Percentiles rank a stretch among this genome's conserved stretches.
These are phyloP conservation scores for Glomus cerebriforme DNA, from an alignment of 192 early-diverging fungal species.

Conservation along the genomic window DNA sequence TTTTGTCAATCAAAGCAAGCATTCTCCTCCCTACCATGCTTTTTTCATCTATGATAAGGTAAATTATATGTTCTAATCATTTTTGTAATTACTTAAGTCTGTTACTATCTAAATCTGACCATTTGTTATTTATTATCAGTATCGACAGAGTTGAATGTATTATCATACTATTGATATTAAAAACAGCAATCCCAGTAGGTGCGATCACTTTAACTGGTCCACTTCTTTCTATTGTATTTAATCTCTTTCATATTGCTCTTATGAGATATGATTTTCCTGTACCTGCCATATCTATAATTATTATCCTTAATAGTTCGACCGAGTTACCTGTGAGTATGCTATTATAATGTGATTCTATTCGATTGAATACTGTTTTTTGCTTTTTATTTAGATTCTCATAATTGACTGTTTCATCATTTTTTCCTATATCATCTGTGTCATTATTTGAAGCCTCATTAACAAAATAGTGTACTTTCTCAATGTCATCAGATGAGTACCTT, in stretches of 20 bases:
- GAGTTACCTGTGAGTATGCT: not conserved
- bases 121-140: no score
- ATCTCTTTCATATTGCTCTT: not conserved
- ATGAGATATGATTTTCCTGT: not conserved
- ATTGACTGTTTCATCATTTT: not conserved
- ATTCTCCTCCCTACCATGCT: no score
- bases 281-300: not conserved
- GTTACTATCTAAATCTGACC: no score
- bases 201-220: not conserved
- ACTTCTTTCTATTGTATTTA: not conserved
- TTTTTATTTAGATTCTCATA: not conserved
- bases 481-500: not conserved
- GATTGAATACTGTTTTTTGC: not conserved
- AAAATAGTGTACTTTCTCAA: not conserved
- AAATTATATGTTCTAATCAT: no score
- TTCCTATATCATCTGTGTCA: not conserved
- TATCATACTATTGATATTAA: not conserved
- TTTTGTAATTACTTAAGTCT: no score
- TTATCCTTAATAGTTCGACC: not conserved
- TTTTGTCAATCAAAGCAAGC: no score
- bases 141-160: no score
- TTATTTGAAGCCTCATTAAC: not conserved
- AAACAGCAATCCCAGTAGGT: not conserved
- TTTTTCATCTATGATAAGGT: no score
- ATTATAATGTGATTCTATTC: not conserved